phyloP scores from a whole-genome alignment of 139 green algal genomes.

The Micractinium sp. region DNA sequence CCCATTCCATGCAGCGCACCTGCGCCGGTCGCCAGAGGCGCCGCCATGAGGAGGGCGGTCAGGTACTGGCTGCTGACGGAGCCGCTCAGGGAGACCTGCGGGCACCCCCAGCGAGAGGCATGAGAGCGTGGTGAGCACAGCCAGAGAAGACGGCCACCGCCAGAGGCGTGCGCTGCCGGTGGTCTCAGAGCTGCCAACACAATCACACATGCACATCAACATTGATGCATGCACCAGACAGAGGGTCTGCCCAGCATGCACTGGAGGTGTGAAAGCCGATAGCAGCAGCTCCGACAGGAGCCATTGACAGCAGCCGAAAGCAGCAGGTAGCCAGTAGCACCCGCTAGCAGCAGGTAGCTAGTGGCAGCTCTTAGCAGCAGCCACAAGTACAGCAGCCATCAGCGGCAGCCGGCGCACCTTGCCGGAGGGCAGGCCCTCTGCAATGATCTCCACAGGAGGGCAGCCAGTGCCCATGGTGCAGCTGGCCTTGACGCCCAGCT shows the following conservation, averaged over 20 bases:
- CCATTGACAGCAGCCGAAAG: not conserved
- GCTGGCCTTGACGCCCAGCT: conserved; percentile 93
- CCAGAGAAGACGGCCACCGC: not conserved
- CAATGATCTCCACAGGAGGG: conserved; percentile 90
- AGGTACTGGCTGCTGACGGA: conserved; percentile 93
- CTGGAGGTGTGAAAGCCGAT: too few species aligned
- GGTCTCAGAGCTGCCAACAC: too few species aligned
- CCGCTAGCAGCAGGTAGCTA: too few species aligned
- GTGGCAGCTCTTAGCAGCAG: too few species aligned
- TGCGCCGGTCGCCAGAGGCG: conserved; percentile 81
- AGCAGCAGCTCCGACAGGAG: not conserved
- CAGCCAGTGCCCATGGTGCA: conserved; percentile 96
- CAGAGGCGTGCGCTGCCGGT: not conserved
- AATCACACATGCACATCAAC: too few species aligned
- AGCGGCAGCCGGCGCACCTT: conserved; percentile 64
- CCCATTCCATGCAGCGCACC: not conserved
- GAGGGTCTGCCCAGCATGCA: too few species aligned
- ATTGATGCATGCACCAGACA: too few species aligned
- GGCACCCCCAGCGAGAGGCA: too few species aligned
- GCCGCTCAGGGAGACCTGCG: conserved; percentile 77
- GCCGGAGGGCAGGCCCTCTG: conserved; percentile 84
- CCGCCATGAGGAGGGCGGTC: conserved; percentile 97
- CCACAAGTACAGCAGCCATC: too few species aligned
- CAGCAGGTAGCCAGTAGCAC: too few species aligned
- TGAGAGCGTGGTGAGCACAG: too few species aligned